A percentile compares a stretch with the other conserved stretches of the same genome.
Conservation (phyloP, 2,329 filamentous ascomycete genomes). For the Pseudogymnoascus sp. region DNA sequence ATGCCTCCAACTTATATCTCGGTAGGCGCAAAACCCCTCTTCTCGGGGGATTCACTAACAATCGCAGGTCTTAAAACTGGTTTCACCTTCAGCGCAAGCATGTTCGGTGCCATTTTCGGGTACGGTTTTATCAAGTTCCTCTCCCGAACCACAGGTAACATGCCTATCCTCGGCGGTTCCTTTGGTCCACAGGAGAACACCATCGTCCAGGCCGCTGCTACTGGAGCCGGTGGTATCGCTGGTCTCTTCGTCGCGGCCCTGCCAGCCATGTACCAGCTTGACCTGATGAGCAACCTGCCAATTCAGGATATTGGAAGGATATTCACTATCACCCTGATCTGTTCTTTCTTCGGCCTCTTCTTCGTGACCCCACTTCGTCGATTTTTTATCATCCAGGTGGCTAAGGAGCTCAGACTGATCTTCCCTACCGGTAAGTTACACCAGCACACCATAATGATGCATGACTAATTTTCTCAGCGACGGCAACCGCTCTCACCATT, state of each 20-base stretch:
- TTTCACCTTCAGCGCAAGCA: constrained; percentile 43
- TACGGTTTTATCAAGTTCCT: constrained; percentile 52
- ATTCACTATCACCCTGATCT: constrained; percentile 54
- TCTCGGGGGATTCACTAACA: constrained; percentile 24
- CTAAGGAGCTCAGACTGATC: constrained; percentile 52
- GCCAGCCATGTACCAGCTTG: constrained; percentile 54
- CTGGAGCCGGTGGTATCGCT: constrained; percentile 52
- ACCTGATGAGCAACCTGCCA: constrained; percentile 41
- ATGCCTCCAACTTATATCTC: constrained; percentile 57
- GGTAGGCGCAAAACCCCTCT: constrained; percentile 36
- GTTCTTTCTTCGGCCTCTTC: constrained; percentile 59
- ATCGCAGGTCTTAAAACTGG: constrained; percentile 44
- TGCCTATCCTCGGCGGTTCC: constrained; percentile 47
- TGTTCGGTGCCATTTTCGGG: constrained; percentile 52
- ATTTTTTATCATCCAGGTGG: constrained; percentile 63
- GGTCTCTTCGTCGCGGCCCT: constrained; percentile 54
- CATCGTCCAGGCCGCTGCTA: constrained; percentile 55
- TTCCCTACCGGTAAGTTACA: constrained; percentile 43
- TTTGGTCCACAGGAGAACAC: constrained; percentile 59
- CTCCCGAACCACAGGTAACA: constrained; percentile 41
- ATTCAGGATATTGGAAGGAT: constrained; percentile 52
- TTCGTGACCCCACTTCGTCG: constrained; percentile 58
- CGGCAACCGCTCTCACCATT: constrained; percentile 56
- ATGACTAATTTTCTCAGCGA: constrained; percentile 30
- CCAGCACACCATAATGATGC: not conserved